These are phyloP conservation scores for Phytopythium mirpurense DNA, from an alignment of 352 stramenopile genomes.

Conservation along the genomic window DNA sequence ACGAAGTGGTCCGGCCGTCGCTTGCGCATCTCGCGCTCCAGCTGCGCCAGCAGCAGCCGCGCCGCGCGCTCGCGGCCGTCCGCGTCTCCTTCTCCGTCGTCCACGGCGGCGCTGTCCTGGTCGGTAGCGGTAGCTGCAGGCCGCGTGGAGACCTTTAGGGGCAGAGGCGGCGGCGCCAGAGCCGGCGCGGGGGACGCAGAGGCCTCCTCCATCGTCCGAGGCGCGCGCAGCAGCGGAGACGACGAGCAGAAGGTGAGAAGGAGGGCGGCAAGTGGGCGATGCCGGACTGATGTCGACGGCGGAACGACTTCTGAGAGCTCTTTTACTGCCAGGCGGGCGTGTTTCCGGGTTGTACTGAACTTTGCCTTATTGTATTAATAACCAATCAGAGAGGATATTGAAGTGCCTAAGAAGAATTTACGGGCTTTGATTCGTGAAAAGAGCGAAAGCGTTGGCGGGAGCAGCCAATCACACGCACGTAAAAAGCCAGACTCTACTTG, in stretches of 20 bases:
- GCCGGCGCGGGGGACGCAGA: neutral
- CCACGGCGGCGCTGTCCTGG: neutral
- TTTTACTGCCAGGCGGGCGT: no score
- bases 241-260: neutral
- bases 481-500: neutral
- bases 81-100: neutral
- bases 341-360: conserved; percentile 1
- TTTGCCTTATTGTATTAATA: neutral
- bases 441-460: neutral
- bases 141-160: neutral
- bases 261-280: neutral
- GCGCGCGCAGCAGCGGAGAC: neutral
- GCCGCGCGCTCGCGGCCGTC: conserved; percentile 1
- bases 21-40: conserved; percentile 64
- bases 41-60: conserved; percentile 21
- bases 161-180: neutral
- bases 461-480: neutral
- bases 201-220: neutral
- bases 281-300: neutral
- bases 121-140: neutral
- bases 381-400: neutral
- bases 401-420: neutral
- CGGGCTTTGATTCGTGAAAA: neutral
- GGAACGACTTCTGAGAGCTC: no score
- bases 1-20: conserved; percentile 68